Base-by-base conservation (phyloP, 495 filamentous ascomycete genomes). In the Halenospora varia region DNA sequence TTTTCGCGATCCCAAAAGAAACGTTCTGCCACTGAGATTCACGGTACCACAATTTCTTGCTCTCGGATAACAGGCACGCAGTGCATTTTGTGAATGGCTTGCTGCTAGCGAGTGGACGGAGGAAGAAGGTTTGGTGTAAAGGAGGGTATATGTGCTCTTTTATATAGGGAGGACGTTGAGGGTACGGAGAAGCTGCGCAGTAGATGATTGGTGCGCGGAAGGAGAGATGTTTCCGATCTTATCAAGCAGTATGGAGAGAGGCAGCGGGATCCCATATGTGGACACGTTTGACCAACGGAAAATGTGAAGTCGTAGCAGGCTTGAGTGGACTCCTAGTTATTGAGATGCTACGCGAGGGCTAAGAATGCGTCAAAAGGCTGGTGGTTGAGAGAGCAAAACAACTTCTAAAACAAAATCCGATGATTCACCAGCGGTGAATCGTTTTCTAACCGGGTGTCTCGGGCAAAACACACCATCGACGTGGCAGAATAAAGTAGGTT, bases 401-500 rank as follows among this genome's bases (percentile, higher is more conserved):
- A n/a, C n/a, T n/a, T n/a, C n/a, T n/a, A n/a, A n/a, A n/a, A n/a
- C n/a, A n/a, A n/a, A n/a, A n/a, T n/a, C n/a, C n/a, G n/a, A n/a
- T n/a, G n/a, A n/a, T n/a, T n/a, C n/a, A n/a, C 8, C 4, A n/a
- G 42, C 11, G 42, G 18, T 45, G 42, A 20, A 40, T 20, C 8
- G 17, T 6, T 45, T 45, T 3, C 8, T 9, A 45, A 25, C 17
- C 18, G 11, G 11, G 47, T 49, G 48, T 25, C 48, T 51, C 23
- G 20, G 48, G 9, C 22, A 25, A 6, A 15, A 51, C 26, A 26
- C 26, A 13, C 42, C 8, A n/a, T 25, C 10, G 48, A 51, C 48
- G 48, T 51, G 48, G 22, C 48, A 51, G 25, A 25, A 25, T 51
- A 51, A 25, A 51, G 48, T 51, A 18, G 22, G 2, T 25, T 51